phyloP scores from a whole-genome alignment of 495 filamentous ascomycete species.

The Hypomontagnella submonticulosa region DNA sequence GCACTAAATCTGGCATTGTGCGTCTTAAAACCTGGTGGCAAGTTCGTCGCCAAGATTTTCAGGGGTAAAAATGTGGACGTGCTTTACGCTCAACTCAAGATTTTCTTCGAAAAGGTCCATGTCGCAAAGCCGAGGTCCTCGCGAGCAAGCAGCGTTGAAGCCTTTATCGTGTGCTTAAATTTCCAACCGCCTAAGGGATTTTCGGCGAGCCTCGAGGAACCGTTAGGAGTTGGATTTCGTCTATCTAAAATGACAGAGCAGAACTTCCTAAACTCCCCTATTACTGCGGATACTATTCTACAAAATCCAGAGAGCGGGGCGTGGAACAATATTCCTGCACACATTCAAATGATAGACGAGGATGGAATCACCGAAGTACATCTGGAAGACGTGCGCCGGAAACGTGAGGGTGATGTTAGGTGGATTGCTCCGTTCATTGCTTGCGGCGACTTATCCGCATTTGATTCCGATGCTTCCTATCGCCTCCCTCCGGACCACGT shows the following conservation, averaged over 20 bases:
- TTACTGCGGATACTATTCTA: constrained; percentile 52
- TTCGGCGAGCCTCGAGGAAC: constrained; percentile 73
- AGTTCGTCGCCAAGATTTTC: constrained; percentile 98
- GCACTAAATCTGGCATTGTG: constrained; percentile 92
- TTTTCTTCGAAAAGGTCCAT: constrained; percentile 86
- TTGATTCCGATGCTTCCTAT: constrained; percentile 95
- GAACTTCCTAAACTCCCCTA: constrained; percentile 48
- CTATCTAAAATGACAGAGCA: constrained; percentile 58
- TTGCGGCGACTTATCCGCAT: constrained; percentile 93
- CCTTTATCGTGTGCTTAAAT: constrained; percentile 93
- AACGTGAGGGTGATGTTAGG: constrained; percentile 61
- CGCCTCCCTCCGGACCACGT: constrained; percentile 77
- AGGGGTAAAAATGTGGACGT: constrained; percentile 91
- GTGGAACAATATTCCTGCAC: constrained; percentile 49
- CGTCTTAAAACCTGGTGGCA: constrained; percentile 90
- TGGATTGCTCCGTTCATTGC: constrained; percentile 97
- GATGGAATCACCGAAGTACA: constrained; percentile 74
- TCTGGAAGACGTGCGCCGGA: constrained; percentile 55
- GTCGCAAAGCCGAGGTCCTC: constrained; percentile 94
- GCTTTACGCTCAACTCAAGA: constrained; percentile 88
- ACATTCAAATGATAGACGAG: constrained; percentile 45
- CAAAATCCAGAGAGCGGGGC: constrained; percentile 55
- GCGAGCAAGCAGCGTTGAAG: constrained; percentile 92
- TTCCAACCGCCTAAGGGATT: constrained; percentile 74
- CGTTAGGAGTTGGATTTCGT: constrained; percentile 67